Evolutionary conservation across 805 yeast species (phyloP), one percentile per base, ranked within the genome.

Genomic region (Cephaloascus albidus): DNA sequence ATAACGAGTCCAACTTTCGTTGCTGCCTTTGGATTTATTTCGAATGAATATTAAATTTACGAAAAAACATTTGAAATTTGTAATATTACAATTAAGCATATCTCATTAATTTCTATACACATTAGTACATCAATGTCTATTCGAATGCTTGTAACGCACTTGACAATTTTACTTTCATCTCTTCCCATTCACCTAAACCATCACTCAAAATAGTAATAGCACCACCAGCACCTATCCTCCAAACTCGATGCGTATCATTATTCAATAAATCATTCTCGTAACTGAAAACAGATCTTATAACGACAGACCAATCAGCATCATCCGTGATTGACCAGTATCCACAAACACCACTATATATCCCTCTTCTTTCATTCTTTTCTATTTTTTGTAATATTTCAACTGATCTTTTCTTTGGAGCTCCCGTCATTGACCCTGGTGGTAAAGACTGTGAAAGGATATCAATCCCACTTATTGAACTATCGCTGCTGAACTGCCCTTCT

Each of bases 381-480:
- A 83, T 56, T 1, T 55, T 53, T 43, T 81, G 84, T 20, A 93
- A 65, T 3, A 94, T 57, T 56, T 90, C 93, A 4, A 93, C 95
- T 0, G 96, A 86, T 43, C 96, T 72, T 49, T 81, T 84, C 62
- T 93, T 93, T 2, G 99, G 99, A 0, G 99, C 99, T 3, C 99
- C 99, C 0, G 99, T 93, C 99, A 93, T 93, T 1, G 97, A 90
- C 0, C 99, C 99, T 0, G 99, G 96, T 3, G 99, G 98, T 28
- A 94, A 63, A 0, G 96, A 78, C 43, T 76, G 76, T 17, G 77
- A 72, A 10, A 93, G 67, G 2, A 90, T 64, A 54, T 93, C 97
- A 18, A 89, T 63, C 0, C 97, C 98, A 10, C 70, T 63, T 3
- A 50, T 39, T 14, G 18, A 20, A 2, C 51, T 61, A 10, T 42